Evolutionary conservation across 2,329 filamentous ascomycete genomes (phyloP), one percentile per base, ranked within the genome.

Genomic region (Aspergillus uvarum): DNA sequence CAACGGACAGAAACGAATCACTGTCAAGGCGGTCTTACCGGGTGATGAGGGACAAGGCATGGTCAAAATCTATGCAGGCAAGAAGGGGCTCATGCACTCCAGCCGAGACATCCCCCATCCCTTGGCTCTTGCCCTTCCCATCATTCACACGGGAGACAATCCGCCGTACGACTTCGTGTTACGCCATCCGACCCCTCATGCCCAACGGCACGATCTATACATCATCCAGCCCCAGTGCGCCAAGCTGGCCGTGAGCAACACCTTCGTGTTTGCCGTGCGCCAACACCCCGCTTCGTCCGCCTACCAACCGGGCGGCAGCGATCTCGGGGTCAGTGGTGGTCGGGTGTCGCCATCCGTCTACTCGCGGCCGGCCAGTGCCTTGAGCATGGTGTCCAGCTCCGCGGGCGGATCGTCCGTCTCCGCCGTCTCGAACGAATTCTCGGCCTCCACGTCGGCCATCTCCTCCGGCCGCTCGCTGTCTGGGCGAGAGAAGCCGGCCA

Each of bases 141-240:
- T 99, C 54, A 85, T 92, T 42, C 95, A 99, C 76, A 89, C 87
- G 0, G 95, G 95, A 61, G 90, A 94, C 68, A 99, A 99, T 72
- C 95, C 95, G 3, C 86, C 91, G 0, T 99, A 96, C 75, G 92
- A 96, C 60, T 99, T 98, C 76, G 84, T 97, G 50, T 89, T 89
- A 44, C 87, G 95, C 4, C 95, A 99, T 74, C 96, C 96, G 7
- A 99, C 95, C 2, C 95, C 95, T 8, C 95, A 99, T 74, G 95
- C 95, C n/a, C 92, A 96, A 72, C 87, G 94, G 47, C 93, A 99
- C 75, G 95, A 99, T 73, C 88, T 99, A 60, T 99, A 99, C 75
- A 91, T 99, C 64, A 91, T 93, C 49, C 95, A 98, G 72, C 95
- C 96, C 1, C 96, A 99, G 76, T 99, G 95, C 74, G 85, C 89